Percentiles rank a stretch among this genome's conserved stretches.
Conservation (phyloP, 2,329 filamentous ascomycete genomes). For the Colletotrichum spinosum region DNA sequence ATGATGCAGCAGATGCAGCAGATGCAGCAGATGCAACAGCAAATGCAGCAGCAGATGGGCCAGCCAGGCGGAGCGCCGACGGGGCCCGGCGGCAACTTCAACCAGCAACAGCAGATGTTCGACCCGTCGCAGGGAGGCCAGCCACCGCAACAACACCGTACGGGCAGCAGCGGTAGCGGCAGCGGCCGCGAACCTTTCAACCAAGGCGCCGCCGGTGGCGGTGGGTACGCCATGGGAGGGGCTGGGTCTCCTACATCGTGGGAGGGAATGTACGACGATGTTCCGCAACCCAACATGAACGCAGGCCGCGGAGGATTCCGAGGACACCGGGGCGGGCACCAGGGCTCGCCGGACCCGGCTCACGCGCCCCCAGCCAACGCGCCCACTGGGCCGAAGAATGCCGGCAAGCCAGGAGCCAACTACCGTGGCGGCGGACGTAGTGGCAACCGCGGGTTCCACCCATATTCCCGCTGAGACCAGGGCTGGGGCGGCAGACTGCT, state of each 20-base stretch:
- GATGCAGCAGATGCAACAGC: constrained; percentile 69
- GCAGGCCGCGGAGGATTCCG: constrained; percentile 58
- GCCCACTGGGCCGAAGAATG: constrained; percentile 96
- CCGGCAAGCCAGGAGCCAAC: constrained; percentile 89
- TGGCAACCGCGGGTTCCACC: constrained; percentile 81
- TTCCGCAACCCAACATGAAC: constrained; percentile 81
- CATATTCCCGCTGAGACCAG: constrained; percentile 63
- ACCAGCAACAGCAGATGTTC: constrained; percentile 43
- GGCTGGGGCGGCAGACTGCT: not conserved
- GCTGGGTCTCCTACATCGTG: constrained; percentile 82
- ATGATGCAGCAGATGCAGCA: constrained; percentile 70
- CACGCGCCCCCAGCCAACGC: constrained; percentile 69
- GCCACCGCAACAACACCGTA: constrained; percentile 41
- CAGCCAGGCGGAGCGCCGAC: constrained; percentile 31
- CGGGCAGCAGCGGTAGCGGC: constrained; percentile 35
- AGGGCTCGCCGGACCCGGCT: constrained; percentile 54
- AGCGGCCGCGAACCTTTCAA: constrained; percentile 45
- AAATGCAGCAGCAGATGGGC: constrained; percentile 51
- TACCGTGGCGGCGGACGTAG: constrained; percentile 91
- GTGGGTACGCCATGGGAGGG: constrained; percentile 50
- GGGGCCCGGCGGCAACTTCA: constrained; percentile 41
- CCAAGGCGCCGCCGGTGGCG: constrained; percentile 29
- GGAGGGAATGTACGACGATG: constrained; percentile 99
- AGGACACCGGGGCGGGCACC: constrained; percentile 49
- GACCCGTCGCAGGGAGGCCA: constrained; percentile 38